A percentile compares a stretch with the other conserved stretches of the same genome.
Conservation (phyloP, 139 green algal genomes). For the Chlorella sp. region DNA sequence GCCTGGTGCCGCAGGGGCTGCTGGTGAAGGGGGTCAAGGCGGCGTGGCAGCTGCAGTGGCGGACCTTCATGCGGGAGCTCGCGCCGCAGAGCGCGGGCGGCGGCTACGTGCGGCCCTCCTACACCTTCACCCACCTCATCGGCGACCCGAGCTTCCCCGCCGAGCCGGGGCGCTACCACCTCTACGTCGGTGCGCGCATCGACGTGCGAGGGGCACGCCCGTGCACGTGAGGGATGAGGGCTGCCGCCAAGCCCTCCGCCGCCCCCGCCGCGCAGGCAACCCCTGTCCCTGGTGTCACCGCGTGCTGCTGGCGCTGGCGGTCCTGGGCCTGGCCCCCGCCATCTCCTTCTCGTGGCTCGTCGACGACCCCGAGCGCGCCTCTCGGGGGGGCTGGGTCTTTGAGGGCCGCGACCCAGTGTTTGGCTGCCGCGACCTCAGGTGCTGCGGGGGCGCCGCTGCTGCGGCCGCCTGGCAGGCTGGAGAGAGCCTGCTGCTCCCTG, state of each 20-base stretch:
- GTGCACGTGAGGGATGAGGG: background rate
- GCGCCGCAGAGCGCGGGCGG: constrained; percentile 79
- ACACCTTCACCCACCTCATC: constrained; percentile 67
- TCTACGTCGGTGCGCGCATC: background rate
- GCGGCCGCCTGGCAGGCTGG: too few relatives aligned
- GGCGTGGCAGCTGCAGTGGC: constrained; percentile 71
- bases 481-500: too few relatives aligned
- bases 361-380: constrained; percentile 79
- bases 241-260: background rate
- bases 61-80: constrained; percentile 86
- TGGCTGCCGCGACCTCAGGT: constrained; percentile 60
- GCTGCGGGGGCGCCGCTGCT: too few relatives aligned
- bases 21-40: constrained; percentile 75
- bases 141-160: constrained; percentile 58
- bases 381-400: constrained; percentile 77
- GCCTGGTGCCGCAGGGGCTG: constrained; percentile 71
- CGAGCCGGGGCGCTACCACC: constrained; percentile 15
- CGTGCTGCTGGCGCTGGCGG: constrained; percentile 70
- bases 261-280: constrained; percentile 82
- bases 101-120: constrained; percentile 73
- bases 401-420: constrained; percentile 51
- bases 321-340: constrained; percentile 52
- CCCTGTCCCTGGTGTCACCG: constrained; percentile 97
- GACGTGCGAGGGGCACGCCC: background rate
- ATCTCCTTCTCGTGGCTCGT: constrained; percentile 39